Evolutionary conservation across 148 eudicot genomes (phyloP).

Genomic region (Beta vulgaris): DNA sequence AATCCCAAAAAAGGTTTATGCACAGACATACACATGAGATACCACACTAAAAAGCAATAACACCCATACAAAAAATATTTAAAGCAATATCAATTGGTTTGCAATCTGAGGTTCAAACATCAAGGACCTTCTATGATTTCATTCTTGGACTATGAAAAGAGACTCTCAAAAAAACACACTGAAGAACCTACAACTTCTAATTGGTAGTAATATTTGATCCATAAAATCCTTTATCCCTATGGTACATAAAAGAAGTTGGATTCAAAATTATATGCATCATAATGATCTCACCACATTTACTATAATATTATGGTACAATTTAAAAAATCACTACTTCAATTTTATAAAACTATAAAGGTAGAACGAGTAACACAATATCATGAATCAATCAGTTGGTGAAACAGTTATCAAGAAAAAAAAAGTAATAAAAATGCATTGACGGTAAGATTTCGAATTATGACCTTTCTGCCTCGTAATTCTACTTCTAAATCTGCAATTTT

Average conservation of each 20-base stretch:
- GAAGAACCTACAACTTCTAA: not conserved
- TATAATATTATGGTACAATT: no score
- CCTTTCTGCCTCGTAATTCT: slow-evolving; percentile 98
- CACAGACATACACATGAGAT: not conserved
- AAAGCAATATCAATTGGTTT: not conserved
- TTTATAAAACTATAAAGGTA: not conserved
- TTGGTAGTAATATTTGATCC: not conserved
- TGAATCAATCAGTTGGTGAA: slow-evolving; percentile 1
- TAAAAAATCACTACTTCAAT: slow-evolving; percentile 3
- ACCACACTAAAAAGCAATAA: not conserved
- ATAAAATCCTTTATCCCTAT: not conserved
- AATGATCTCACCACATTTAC: not conserved
- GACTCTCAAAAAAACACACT: not conserved
- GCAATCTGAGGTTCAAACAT: not conserved
- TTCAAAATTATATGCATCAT: not conserved
- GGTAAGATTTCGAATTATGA: slow-evolving; percentile 20
- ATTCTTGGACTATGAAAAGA: not conserved
- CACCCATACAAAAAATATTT: no score
- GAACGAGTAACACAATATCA: not conserved
- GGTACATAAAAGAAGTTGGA: not conserved
- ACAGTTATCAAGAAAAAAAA: not conserved
- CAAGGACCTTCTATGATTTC: not conserved
- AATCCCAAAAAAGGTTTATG: not conserved
- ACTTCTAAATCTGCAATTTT: slow-evolving; percentile 96
- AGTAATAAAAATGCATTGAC: not conserved